phyloP scores from a whole-genome alignment of 306 rosid genomes.

The Vachellia pachyceras region DNA sequence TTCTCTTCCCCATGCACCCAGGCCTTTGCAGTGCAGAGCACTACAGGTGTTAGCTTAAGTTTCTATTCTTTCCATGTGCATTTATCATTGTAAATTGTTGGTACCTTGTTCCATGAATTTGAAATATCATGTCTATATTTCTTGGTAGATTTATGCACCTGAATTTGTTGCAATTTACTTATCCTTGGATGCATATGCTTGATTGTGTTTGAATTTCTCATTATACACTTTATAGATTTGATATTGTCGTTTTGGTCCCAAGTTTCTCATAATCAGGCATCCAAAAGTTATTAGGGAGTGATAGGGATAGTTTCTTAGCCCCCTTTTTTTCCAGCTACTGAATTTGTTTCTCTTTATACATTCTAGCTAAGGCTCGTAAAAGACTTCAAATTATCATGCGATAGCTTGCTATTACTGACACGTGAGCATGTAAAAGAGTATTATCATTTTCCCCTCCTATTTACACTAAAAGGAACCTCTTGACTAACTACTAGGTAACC shows the following conservation, averaged over 20 bases:
- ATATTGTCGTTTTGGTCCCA: neutral
- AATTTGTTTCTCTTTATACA: neutral
- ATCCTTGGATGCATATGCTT: constrained; percentile 29
- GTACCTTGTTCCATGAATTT: constrained; percentile 23
- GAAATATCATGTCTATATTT: constrained; percentile 13
- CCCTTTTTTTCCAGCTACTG: neutral
- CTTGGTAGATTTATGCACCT: constrained; percentile 29
- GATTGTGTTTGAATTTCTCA: constrained; percentile 26
- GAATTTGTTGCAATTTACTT: constrained; percentile 30
- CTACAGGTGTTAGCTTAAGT: constrained; percentile 72
- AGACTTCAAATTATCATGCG: constrained; percentile 15
- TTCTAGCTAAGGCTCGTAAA: constrained; percentile 7
- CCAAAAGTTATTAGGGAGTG: constrained; percentile 15
- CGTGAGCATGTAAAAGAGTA: too few species aligned
- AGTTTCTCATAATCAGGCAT: too few species aligned
- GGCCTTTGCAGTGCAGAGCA: constrained; percentile 82
- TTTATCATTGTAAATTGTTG: constrained; percentile 14
- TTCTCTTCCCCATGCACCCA: constrained; percentile 88
- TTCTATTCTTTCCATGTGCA: constrained; percentile 21
- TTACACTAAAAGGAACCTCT: too few species aligned
- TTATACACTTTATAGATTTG: constrained; percentile 7
- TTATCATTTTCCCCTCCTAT: too few species aligned
- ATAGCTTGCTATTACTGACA: constrained; percentile 15
- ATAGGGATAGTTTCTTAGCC: neutral
- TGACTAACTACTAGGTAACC: too few species aligned